Conservation (phyloP, 768 basidiomycete species). For the Lactarius indigo region DNA sequence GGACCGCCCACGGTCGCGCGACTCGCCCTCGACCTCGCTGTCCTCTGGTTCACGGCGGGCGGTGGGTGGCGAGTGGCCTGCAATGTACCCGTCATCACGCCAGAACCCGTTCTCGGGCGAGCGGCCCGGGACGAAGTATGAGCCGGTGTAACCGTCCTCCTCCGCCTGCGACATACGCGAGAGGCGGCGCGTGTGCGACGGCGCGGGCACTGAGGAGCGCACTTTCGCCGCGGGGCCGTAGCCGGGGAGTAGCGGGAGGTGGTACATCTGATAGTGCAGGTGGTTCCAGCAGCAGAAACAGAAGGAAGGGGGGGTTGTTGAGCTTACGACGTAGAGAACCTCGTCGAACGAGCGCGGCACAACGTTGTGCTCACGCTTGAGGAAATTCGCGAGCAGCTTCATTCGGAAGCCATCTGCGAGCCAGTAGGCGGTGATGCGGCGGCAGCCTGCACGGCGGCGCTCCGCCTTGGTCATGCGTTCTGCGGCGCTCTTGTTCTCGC, state of each 20-base stretch:
- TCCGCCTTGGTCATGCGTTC: constrained; percentile 89
- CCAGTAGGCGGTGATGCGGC: constrained; percentile 85
- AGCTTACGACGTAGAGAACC: constrained; percentile 78
- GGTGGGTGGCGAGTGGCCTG: constrained; percentile 29
- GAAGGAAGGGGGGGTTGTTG: neutral
- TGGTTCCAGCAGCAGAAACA: no score
- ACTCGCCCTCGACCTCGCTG: constrained; percentile 14
- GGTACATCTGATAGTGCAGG: constrained; percentile 84
- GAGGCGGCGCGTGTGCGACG: constrained; percentile 47
- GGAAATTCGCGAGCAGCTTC: constrained; percentile 77
- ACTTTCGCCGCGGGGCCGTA: constrained; percentile 82
- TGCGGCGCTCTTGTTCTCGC: constrained; percentile 72
- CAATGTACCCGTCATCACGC: constrained; percentile 58
- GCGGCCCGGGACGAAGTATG: constrained; percentile 59
- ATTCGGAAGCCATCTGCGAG: constrained; percentile 81
- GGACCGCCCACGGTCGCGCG: constrained; percentile 12
- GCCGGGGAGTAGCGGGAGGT: constrained; percentile 86
- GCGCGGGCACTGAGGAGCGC: constrained; percentile 73
- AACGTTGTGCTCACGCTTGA: constrained; percentile 94
- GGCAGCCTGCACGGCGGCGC: constrained; percentile 74
- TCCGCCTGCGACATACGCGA: constrained; percentile 81
- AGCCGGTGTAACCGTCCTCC: constrained; percentile 84
- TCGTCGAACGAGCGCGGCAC: constrained; percentile 86
- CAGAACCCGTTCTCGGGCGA: constrained; percentile 17
- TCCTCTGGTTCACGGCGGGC: constrained; percentile 17